phyloP scores from a whole-genome alignment of 2,329 filamentous ascomycete species.

The Pseudocercospora musae region DNA sequence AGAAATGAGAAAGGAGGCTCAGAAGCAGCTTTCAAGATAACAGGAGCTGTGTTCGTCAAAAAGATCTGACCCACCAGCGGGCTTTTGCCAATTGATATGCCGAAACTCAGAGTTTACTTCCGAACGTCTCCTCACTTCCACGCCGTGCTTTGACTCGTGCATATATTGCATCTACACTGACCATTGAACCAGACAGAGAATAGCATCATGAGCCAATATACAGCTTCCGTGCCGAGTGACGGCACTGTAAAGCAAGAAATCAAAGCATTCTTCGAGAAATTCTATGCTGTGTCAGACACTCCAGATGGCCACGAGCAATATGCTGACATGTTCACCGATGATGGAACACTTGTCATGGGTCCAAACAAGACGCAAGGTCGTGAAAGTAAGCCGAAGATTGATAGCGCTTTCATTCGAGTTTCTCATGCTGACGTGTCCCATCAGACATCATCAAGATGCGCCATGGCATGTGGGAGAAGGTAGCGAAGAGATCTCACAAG shows the following conservation, averaged over 20 bases:
- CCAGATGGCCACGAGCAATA: conserved; percentile 51
- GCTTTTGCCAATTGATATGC: background rate
- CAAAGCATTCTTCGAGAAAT: conserved; percentile 45
- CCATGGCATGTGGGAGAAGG: conserved; percentile 53
- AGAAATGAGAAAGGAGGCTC: background rate
- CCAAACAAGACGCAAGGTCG: conserved; percentile 45
- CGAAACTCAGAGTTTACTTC: background rate
- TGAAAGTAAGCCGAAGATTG: conserved; percentile 39
- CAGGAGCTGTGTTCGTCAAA: background rate
- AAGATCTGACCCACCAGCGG: background rate
- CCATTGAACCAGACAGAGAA: background rate
- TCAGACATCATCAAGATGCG: conserved; percentile 51
- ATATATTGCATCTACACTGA: background rate
- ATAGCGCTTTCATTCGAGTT: background rate
- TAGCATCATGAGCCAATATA: conserved; percentile 32
- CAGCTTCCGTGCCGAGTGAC: conserved; percentile 27
- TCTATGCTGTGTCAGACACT: conserved; percentile 47
- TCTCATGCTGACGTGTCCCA: background rate
- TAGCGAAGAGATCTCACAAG: conserved; percentile 47
- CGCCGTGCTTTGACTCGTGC: background rate
- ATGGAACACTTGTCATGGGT: conserved; percentile 54
- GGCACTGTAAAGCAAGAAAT: conserved; percentile 40
- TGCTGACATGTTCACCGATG: conserved; percentile 45
- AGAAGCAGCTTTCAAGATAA: background rate
- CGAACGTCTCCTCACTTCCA: background rate